phyloP scores from a whole-genome alignment of 257 asterid species.

The Solanum corneliomulleri region DNA sequence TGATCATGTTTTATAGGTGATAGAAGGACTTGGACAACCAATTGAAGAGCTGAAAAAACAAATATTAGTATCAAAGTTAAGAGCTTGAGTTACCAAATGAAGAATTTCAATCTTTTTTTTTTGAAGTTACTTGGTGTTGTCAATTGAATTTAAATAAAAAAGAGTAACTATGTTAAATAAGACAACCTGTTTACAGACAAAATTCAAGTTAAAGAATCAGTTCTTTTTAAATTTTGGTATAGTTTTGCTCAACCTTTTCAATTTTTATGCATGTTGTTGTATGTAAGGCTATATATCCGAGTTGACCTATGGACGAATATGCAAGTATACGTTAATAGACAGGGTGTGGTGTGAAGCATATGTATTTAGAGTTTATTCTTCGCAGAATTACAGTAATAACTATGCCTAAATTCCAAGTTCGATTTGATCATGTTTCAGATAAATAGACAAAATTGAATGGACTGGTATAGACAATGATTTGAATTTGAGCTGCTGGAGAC shows the following conservation, averaged over 20 bases:
- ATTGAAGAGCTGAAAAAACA: conserved; percentile 35
- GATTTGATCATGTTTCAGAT: neutral
- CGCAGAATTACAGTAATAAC: neutral
- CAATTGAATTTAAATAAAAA: neutral
- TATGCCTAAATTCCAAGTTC: neutral
- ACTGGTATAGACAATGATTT: neutral
- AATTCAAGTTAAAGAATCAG: neutral
- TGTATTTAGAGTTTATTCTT: neutral
- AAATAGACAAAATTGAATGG: neutral
- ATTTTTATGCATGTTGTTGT: neutral
- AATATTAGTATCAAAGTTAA: neutral
- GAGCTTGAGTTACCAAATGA: neutral
- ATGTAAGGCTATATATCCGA: neutral
- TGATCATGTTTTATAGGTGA: conserved; percentile 20
- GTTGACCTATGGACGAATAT: neutral
- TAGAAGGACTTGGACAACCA: conserved; percentile 40
- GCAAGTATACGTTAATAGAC: no score
- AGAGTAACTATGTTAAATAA: neutral
- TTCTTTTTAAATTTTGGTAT: neutral
- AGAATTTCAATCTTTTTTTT: neutral
- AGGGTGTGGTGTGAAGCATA: neutral
- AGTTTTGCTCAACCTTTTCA: neutral
- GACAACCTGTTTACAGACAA: neutral
- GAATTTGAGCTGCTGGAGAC: neutral
- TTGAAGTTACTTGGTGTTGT: neutral